phyloP scores from a whole-genome alignment of 108 stramenopile species.

The Cyclotella atomus region DNA sequence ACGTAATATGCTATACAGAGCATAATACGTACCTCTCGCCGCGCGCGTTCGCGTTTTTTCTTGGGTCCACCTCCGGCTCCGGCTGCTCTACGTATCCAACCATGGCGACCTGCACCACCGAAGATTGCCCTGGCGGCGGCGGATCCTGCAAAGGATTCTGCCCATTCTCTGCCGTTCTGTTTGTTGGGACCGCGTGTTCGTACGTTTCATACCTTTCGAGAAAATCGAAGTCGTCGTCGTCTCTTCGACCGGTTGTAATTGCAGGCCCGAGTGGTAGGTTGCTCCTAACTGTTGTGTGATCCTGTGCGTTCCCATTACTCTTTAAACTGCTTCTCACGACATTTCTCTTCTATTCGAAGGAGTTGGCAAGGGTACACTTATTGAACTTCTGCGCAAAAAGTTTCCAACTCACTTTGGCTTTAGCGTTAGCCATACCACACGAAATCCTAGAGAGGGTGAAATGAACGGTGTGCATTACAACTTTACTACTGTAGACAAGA shows the following conservation, averaged over 20 bases:
- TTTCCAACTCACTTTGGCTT: slow-evolving; percentile 69
- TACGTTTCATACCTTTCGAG: slow-evolving; percentile 14
- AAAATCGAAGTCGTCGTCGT: slow-evolving; percentile 1
- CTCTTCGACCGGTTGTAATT: slow-evolving; percentile 17
- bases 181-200: slow-evolving; percentile 25
- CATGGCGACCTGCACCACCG: not conserved
- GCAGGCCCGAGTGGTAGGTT: slow-evolving; percentile 21
- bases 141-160: slow-evolving; percentile 11
- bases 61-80: too few species aligned
- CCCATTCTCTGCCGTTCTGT: slow-evolving; percentile 24
- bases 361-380: slow-evolving; percentile 64
- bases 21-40: too few species aligned
- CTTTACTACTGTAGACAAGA: slow-evolving; percentile 84
- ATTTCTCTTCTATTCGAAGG: slow-evolving; percentile 4
- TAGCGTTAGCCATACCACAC: slow-evolving; percentile 95
- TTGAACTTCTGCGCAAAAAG: slow-evolving; percentile 77
- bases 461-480: slow-evolving; percentile 92
- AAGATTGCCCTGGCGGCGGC: not conserved
- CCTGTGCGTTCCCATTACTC: not conserved
- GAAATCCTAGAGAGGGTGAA: slow-evolving; percentile 91
- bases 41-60: too few species aligned
- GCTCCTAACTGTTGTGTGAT: not conserved
- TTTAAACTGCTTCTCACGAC: not conserved
- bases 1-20: too few species aligned
- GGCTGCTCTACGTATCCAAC: too few species aligned